A percentile compares a stretch with the other conserved stretches of the same genome.
These are phyloP conservation scores for Hippophae rhamnoides DNA, from an alignment of 306 rosid genomes.

Conservation along the genomic window DNA sequence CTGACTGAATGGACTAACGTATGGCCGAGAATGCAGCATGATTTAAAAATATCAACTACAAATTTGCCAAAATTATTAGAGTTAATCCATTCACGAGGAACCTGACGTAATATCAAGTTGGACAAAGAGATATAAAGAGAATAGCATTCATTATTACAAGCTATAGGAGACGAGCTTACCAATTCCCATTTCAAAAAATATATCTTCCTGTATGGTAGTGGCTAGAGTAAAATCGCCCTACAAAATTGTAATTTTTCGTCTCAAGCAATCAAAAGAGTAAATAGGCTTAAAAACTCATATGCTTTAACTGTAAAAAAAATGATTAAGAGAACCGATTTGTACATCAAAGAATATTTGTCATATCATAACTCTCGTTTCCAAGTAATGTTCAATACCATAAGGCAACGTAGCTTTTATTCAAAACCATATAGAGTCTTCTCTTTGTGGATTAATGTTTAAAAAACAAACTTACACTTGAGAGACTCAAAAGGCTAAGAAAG, in stretches of 20 bases:
- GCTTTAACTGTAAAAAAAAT: neutral
- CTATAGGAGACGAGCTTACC: slow-evolving; percentile 33
- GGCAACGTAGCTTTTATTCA: too few relatives aligned
- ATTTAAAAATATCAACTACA: too few relatives aligned
- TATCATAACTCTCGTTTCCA: too few relatives aligned
- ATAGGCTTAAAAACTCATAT: neutral
- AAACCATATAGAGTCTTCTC: too few relatives aligned
- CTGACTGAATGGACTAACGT: too few relatives aligned
- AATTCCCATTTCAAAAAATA: slow-evolving; percentile 71
- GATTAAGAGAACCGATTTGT: neutral
- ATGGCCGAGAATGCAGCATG: too few relatives aligned
- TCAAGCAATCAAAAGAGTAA: neutral
- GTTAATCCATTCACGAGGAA: too few relatives aligned
- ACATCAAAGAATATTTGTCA: neutral
- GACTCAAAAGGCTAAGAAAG: too few relatives aligned
- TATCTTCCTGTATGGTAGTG: slow-evolving; percentile 79
- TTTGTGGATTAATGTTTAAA: too few relatives aligned
- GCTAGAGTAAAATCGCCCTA: slow-evolving; percentile 87
- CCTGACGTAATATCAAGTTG: neutral
- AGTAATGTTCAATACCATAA: too few relatives aligned
- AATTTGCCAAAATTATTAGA: too few relatives aligned
- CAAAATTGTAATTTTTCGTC: slow-evolving; percentile 13
- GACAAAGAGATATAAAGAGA: neutral
- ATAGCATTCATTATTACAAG: neutral
- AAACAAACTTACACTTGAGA: too few relatives aligned